Evolutionary conservation across 768 basidiomycete genomes (phyloP).

Genomic region (Coprinopsis strossmayeri): DNA sequence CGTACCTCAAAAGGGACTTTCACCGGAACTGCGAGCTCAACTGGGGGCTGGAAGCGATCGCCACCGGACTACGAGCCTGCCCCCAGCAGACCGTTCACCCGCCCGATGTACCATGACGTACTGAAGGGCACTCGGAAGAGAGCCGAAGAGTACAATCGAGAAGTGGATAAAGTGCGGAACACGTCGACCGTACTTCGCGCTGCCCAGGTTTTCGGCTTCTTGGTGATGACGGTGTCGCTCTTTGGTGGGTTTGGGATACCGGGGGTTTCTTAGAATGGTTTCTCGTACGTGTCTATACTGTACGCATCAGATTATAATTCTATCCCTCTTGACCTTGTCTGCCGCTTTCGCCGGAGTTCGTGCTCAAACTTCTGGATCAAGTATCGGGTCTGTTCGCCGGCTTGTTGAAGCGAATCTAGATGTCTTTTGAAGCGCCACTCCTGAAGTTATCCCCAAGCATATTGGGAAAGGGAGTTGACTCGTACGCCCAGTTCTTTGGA

Average conservation of each 20-base stretch:
- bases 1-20: conserved; percentile 8
- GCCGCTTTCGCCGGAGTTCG: too few relatives aligned
- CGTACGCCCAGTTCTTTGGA: too few relatives aligned
- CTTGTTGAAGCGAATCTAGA: too few relatives aligned
- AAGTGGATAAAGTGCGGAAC: conserved; percentile 20
- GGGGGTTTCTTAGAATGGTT: neutral
- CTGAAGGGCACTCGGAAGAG: conserved; percentile 8
- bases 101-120: conserved; percentile 10
- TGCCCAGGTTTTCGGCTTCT: conserved; percentile 14
- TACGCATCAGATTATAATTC: too few relatives aligned
- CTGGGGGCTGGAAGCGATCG: conserved; percentile 14
- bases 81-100: conserved; percentile 11
- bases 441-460: too few relatives aligned
- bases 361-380: too few relatives aligned
- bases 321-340: too few relatives aligned
- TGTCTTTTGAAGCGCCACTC: too few relatives aligned
- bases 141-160: conserved; percentile 11
- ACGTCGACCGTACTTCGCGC: conserved; percentile 23
- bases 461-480: too few relatives aligned
- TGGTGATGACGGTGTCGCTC: neutral
- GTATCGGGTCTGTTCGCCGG: too few relatives aligned
- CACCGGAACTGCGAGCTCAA: conserved; percentile 13
- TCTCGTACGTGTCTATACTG: too few relatives aligned
- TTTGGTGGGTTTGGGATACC: neutral
- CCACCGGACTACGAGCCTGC: conserved; percentile 17